phyloP scores from a whole-genome alignment of 2,329 filamentous ascomycete genomes.

The Hirsutella thompsonii region DNA sequence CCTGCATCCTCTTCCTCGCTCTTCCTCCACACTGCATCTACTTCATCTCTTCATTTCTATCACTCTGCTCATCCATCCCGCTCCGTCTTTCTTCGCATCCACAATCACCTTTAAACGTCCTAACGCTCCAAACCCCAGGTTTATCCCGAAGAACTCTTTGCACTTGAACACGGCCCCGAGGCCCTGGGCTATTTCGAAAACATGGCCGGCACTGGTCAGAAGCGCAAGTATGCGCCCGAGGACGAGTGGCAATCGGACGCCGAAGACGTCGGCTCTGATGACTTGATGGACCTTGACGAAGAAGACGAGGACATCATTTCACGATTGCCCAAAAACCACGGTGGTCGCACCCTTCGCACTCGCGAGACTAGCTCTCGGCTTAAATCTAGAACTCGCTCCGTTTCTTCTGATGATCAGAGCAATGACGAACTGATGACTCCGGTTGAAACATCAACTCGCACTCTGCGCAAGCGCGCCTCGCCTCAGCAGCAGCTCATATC shows the following conservation, averaged over 20 bases:
- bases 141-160: conserved; percentile 14
- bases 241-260: conserved; percentile 16
- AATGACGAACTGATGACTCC: conserved; percentile 7
- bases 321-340: neutral
- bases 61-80: too few species aligned
- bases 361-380: conserved; percentile 10
- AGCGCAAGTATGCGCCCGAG: conserved; percentile 17
- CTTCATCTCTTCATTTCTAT: too few species aligned
- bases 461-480: conserved; percentile 12
- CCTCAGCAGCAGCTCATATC: conserved; percentile 4
- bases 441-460: conserved; percentile 5
- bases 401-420: conserved; percentile 7
- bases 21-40: too few species aligned
- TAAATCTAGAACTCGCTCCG: neutral
- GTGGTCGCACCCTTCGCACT: conserved; percentile 11
- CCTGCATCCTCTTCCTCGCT: too few species aligned
- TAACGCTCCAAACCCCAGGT: conserved; percentile 15
- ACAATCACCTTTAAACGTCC: neutral
- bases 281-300: conserved; percentile 14
- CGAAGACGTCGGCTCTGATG: conserved; percentile 9
- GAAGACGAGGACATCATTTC: conserved; percentile 10
- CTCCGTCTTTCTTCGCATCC: neutral
- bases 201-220: conserved; percentile 10
- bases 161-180: conserved; percentile 17
- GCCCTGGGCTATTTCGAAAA: conserved; percentile 12